Conservation (phyloP, 1,284 basidiomycete species). For the Tremellales sp. region DNA sequence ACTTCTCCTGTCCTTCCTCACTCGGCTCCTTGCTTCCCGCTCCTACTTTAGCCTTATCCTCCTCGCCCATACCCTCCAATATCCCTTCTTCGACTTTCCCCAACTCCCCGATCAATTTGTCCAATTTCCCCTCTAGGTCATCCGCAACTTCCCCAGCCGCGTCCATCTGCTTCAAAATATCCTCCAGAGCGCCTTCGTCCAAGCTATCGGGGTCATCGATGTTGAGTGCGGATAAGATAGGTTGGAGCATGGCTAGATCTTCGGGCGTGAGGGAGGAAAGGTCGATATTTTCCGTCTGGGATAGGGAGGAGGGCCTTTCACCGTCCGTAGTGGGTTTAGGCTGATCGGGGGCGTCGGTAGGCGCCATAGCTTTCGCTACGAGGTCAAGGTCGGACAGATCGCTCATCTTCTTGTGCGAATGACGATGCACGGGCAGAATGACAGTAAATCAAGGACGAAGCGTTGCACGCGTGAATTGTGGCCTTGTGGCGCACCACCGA, state of each 20-base stretch:
- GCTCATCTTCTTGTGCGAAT: slow-evolving; percentile 21
- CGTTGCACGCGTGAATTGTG: too few species aligned
- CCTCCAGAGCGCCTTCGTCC: slow-evolving; percentile 28
- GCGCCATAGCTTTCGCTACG: slow-evolving; percentile 41
- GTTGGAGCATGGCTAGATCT: slow-evolving; percentile 23
- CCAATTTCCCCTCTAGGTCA: slow-evolving; percentile 43
- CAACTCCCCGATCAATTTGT: slow-evolving; percentile 37
- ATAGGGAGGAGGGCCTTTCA: slow-evolving; percentile 1
- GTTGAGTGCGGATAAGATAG: slow-evolving; percentile 23
- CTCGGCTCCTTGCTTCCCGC: slow-evolving; percentile 2
- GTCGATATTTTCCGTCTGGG: slow-evolving; percentile 15
- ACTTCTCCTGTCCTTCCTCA: slow-evolving; percentile 4
- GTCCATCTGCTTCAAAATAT: slow-evolving; percentile 43
- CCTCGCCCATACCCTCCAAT: slow-evolving; percentile 41
- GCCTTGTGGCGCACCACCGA: too few species aligned
- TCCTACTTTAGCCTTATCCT: slow-evolving; percentile 47
- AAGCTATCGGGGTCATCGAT: slow-evolving; percentile 6
- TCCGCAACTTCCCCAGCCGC: slow-evolving; percentile 45
- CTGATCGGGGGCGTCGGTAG: slow-evolving; percentile 10
- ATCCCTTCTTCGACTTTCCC: slow-evolving; percentile 33
- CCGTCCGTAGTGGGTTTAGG: neutral
- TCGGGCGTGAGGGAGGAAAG: slow-evolving; percentile 19
- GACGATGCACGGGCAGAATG: neutral
- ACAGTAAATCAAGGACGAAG: neutral
- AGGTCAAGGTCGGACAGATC: slow-evolving; percentile 44